Percentiles rank a stretch among this genome's conserved stretches.
Evolutionary conservation across 164 flowering plant species (phyloP).

Genomic region (Chimonanthus salicifolius): DNA sequence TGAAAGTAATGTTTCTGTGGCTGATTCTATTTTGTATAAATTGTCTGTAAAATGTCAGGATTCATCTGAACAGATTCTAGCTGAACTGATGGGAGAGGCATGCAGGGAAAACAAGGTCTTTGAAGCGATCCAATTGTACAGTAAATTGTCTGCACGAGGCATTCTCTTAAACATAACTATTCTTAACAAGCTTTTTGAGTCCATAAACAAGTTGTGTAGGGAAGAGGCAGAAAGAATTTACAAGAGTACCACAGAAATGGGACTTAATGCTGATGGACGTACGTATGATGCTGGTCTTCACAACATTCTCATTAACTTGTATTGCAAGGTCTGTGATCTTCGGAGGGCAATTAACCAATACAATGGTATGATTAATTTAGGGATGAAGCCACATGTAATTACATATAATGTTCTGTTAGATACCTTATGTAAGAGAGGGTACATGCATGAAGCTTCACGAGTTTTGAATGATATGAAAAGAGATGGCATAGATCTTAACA

Average conservation of each 20-base stretch:
- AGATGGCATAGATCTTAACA: not conserved
- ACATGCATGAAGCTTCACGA: conserved; percentile 1
- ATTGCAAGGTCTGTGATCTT: conserved; percentile 3
- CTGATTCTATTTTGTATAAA: not conserved
- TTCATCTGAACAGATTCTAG: not conserved
- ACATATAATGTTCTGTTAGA: not conserved
- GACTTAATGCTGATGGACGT: not conserved
- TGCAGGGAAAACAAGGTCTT: not conserved
- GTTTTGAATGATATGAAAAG: not conserved
- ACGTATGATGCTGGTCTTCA: not conserved
- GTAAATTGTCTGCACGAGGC: not conserved
- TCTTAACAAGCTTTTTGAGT: not conserved
- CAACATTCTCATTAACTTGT: not conserved
- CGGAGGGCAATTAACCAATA: conserved; percentile 4
- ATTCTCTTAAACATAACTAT: not conserved
- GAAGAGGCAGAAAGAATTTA: not conserved
- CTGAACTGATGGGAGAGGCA: not conserved
- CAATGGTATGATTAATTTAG: conserved; percentile 2
- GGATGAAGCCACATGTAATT: not conserved
- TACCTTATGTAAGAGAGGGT: not conserved
- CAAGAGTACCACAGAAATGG: not conserved
- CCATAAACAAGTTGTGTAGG: not conserved
- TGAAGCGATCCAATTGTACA: not conserved
- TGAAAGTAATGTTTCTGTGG: not conserved
- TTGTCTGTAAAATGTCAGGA: not conserved